A percentile compares a stretch with the other conserved stretches of the same genome.
Conservation (phyloP, 768 basidiomycete genomes). For the Xerocomellus amylosporus region DNA sequence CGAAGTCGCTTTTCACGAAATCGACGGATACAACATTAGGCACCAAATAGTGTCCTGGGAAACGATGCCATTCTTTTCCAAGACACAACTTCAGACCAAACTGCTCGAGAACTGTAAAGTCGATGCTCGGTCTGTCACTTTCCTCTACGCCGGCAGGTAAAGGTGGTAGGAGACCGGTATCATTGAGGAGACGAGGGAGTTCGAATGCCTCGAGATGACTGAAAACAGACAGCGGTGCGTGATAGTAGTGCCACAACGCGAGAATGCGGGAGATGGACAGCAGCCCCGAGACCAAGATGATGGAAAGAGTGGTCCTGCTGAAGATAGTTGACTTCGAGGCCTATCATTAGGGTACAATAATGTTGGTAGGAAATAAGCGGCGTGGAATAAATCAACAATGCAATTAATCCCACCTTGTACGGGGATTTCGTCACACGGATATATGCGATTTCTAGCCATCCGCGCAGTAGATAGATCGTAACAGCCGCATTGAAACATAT, state of each 20-base stretch:
- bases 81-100: conserved; percentile 79
- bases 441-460: conserved; percentile 79
- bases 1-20: conserved; percentile 90
- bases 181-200: conserved; percentile 78
- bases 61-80: conserved; percentile 96
- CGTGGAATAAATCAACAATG: neutral
- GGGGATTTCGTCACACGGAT: conserved; percentile 78
- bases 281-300: conserved; percentile 62
- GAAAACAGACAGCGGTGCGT: conserved; percentile 74
- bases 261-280: conserved; percentile 78
- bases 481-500: conserved; percentile 94
- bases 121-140: conserved; percentile 48
- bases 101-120: conserved; percentile 63
- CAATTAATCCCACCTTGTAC: conserved; percentile 61
- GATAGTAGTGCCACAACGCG: conserved; percentile 87
- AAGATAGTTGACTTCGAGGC: conserved; percentile 77
- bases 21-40: conserved; percentile 80
- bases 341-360: conserved; percentile 37
- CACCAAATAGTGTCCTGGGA: conserved; percentile 86
- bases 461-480: conserved; percentile 78
- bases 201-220: conserved; percentile 73
- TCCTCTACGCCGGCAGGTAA: conserved; percentile 42
- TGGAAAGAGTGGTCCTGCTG: conserved; percentile 66
- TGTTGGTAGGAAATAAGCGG: conserved; percentile 1
- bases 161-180: conserved; percentile 58